phyloP scores from a whole-genome alignment of 1,284 basidiomycete genomes.

The Lignosus rhinocerotis region DNA sequence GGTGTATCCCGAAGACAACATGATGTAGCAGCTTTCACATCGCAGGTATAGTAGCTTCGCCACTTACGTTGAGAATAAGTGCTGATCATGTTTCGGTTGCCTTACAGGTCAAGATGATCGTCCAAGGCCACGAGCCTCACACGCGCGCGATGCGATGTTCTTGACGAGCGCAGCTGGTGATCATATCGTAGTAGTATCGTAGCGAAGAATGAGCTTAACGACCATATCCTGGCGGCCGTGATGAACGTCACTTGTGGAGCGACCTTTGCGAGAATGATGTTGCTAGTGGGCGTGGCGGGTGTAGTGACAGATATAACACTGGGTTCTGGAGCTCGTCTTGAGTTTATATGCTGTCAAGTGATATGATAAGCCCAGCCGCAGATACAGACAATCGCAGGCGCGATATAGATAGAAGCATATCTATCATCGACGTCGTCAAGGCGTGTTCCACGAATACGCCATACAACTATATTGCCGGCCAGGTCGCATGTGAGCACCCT shows the following conservation, averaged over 20 bases:
- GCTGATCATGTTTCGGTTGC: background rate
- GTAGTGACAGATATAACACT: background rate
- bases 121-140: background rate
- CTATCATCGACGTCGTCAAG: background rate
- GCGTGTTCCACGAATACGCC: background rate
- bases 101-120: background rate
- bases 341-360: constrained; percentile 2
- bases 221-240: background rate
- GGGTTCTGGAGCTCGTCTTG: background rate
- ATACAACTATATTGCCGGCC: background rate
- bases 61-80: background rate
- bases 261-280: background rate
- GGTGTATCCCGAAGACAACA: background rate
- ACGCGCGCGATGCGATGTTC: background rate
- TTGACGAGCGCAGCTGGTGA: background rate
- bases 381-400: background rate
- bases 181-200: background rate
- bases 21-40: background rate
- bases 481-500: background rate
- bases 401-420: background rate
- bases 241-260: background rate
- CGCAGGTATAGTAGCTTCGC: background rate
- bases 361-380: background rate
- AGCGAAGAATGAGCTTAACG: background rate
- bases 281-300: background rate